Percentiles rank a stretch among this genome's conserved stretches.
Evolutionary conservation across 495 filamentous ascomycete genomes (phyloP).

Genomic region (Trichoderma reesei): DNA sequence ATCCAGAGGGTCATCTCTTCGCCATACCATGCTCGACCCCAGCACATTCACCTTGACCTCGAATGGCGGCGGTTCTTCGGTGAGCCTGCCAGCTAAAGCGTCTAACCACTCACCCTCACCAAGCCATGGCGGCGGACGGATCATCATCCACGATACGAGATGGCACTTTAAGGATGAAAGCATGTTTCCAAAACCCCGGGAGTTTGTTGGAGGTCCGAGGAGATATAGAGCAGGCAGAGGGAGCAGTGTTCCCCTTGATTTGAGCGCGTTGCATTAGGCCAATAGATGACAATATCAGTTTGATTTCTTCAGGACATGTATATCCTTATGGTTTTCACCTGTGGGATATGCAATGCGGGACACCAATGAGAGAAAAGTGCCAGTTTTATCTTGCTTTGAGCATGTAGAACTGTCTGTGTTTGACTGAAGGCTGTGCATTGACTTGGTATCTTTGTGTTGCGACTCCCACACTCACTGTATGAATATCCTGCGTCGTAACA

Average conservation of each 20-base stretch:
- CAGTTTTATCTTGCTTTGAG: no score
- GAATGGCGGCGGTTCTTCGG: slow-evolving; percentile 35
- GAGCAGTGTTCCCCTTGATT: slow-evolving; percentile 86
- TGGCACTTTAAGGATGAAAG: slow-evolving; percentile 83
- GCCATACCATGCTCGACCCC: slow-evolving; percentile 56
- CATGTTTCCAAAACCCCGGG: slow-evolving; percentile 73
- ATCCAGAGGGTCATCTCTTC: slow-evolving; percentile 29
- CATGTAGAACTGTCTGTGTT: no score
- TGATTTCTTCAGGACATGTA: background rate
- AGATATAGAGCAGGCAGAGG: slow-evolving; percentile 84
- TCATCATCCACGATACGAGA: slow-evolving; percentile 65
- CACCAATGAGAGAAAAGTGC: background rate
- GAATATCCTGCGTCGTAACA: background rate
- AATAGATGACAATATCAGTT: background rate
- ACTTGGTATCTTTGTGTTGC: no score
- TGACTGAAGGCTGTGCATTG: no score
- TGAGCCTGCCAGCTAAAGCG: slow-evolving; percentile 1
- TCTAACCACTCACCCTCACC: slow-evolving; percentile 14
- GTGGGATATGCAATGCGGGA: background rate
- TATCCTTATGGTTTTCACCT: background rate
- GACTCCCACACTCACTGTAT: background rate
- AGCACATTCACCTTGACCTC: slow-evolving; percentile 64
- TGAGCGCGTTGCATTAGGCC: slow-evolving; percentile 35
- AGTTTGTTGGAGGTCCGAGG: slow-evolving; percentile 59
- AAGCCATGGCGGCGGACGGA: slow-evolving; percentile 29